These are phyloP conservation scores for Tilletia setariae DNA, from an alignment of 1,284 basidiomycete species.

Conservation along the genomic window DNA sequence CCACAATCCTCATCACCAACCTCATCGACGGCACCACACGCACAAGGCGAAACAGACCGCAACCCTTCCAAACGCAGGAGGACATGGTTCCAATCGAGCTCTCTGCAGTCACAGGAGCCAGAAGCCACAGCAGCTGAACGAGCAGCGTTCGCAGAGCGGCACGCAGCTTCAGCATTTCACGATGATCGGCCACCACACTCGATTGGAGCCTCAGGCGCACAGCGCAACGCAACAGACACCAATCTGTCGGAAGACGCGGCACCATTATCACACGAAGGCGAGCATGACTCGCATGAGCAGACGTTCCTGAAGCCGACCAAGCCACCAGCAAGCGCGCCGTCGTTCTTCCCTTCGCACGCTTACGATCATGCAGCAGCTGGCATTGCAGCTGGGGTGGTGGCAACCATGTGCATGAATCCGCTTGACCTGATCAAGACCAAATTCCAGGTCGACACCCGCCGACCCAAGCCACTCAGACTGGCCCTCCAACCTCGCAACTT, in stretches of 20 bases:
- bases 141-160: constrained; percentile 11
- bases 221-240: not conserved
- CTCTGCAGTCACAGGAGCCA: too few species aligned
- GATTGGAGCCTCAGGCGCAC: too few species aligned
- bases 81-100: too few species aligned
- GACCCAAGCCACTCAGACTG: constrained; percentile 14
- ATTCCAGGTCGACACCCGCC: constrained; percentile 65
- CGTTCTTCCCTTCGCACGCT: constrained; percentile 47
- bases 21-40: too few species aligned
- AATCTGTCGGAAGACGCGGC: not conserved
- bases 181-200: constrained; percentile 13
- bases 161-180: constrained; percentile 6
- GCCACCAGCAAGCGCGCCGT: constrained; percentile 15
- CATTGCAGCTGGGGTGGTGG: constrained; percentile 84
- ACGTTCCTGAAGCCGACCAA: constrained; percentile 6
- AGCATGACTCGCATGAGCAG: not conserved
- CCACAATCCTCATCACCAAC: too few species aligned
- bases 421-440: constrained; percentile 94
- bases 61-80: not conserved
- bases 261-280: constrained; percentile 11
- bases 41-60: not conserved
- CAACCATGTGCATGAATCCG: constrained; percentile 95
- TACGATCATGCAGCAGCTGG: constrained; percentile 90
- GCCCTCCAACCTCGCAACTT: constrained; percentile 5
- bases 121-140: not conserved